Conservation (phyloP, 805 yeast genomes). For the Dipodascus albidus region DNA sequence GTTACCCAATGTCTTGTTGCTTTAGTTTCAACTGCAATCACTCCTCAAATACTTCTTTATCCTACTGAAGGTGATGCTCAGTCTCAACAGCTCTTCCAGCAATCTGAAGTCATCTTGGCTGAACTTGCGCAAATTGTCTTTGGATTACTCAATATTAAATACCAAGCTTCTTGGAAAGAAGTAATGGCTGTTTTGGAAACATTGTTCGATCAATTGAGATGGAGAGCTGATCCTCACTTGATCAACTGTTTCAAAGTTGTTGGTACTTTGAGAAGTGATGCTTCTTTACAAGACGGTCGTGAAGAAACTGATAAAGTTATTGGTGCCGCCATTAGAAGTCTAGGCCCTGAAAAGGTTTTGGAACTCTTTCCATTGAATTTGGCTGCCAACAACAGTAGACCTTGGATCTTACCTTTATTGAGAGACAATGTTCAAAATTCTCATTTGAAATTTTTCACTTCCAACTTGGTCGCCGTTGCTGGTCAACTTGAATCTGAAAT, state of each 20-base stretch:
- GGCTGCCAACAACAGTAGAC: conserved; percentile 61
- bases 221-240: conserved; percentile 61
- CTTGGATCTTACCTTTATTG: conserved; percentile 86
- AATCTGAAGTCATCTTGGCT: conserved; percentile 29
- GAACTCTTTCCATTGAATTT: conserved; percentile 70
- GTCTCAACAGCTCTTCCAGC: conserved; percentile 1
- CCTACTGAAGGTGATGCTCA: conserved; percentile 30
- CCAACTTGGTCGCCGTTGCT: conserved; percentile 54
- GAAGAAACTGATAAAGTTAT: conserved; percentile 72
- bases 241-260: conserved; percentile 54
- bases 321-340: conserved; percentile 60
- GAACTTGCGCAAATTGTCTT: conserved; percentile 43
- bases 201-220: conserved; percentile 49
- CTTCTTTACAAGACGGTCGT: conserved; percentile 51
- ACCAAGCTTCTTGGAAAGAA: conserved; percentile 64
- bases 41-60: conserved; percentile 43
- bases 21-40: conserved; percentile 53
- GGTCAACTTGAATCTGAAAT: conserved; percentile 17
- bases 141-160: conserved; percentile 59
- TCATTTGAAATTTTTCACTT: conserved; percentile 48
- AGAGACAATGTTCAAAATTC: conserved; percentile 79
- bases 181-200: conserved; percentile 58
- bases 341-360: conserved; percentile 83
- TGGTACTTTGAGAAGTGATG: conserved; percentile 81
- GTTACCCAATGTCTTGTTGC: conserved; percentile 86